Conservation (phyloP, 2,329 filamentous ascomycete species). For the Aspergillus aculeatinus region DNA sequence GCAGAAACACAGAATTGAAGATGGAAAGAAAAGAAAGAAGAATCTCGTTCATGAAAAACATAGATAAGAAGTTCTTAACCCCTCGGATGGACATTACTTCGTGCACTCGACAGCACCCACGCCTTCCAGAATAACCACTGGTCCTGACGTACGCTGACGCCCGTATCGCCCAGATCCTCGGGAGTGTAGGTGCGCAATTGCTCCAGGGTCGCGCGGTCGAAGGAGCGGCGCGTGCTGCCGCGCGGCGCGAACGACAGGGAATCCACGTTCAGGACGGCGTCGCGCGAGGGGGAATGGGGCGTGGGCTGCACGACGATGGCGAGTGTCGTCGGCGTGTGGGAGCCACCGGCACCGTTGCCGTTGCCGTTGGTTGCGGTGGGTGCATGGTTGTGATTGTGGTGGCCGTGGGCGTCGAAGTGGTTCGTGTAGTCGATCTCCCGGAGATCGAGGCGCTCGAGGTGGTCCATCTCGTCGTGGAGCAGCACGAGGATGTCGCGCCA, state of each 20-base stretch:
- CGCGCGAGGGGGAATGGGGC: conserved; percentile 13
- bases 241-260: conserved; percentile 3
- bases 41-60: not conserved
- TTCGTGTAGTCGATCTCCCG: conserved; percentile 60
- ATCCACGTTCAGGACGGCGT: conserved; percentile 18
- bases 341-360: conserved; percentile 3
- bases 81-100: conserved; percentile 11
- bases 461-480: conserved; percentile 56
- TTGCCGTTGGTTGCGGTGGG: conserved; percentile 13
- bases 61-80: not conserved
- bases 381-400: conserved; percentile 14
- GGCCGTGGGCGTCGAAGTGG: conserved; percentile 49
- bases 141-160: conserved; percentile 31
- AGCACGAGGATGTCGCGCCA: conserved; percentile 62
- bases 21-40: not conserved
- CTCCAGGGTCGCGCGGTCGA: conserved; percentile 21
- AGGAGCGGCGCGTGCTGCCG: conserved; percentile 8
- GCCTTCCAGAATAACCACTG: conserved; percentile 40
- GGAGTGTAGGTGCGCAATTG: conserved; percentile 27
- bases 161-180: conserved; percentile 41
- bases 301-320: conserved; percentile 21
- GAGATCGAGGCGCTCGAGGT: conserved; percentile 63
- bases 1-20: too few species aligned
- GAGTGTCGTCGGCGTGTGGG: conserved; percentile 14
- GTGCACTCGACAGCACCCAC: conserved; percentile 36